Evolutionary conservation across 148 eudicot species (phyloP).

Genomic region (Chenopodium album): DNA sequence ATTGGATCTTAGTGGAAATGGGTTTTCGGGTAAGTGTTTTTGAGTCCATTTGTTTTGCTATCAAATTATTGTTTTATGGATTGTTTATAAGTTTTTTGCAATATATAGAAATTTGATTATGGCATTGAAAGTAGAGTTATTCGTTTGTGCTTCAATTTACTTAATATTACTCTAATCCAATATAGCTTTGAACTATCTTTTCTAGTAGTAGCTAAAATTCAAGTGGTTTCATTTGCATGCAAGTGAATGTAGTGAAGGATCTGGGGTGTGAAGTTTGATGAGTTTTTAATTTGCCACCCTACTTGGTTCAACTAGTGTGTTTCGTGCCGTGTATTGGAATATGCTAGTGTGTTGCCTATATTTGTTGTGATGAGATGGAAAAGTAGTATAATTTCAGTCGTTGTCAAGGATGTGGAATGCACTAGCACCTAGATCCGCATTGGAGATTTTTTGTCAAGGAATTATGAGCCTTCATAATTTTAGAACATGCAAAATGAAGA

Average conservation of each 20-base stretch:
- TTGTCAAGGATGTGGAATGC: not conserved
- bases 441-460: not conserved
- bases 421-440: not conserved
- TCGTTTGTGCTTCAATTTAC: not conserved
- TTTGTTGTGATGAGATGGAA: not conserved
- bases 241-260: not conserved
- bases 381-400: not conserved
- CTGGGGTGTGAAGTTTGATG: slow-evolving; percentile 7
- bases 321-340: not conserved
- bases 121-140: not conserved
- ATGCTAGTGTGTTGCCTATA: not conserved
- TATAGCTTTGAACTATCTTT: not conserved
- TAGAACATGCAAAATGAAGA: not conserved
- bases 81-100: not conserved
- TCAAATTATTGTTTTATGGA: not conserved
- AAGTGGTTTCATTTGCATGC: not conserved
- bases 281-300: not conserved
- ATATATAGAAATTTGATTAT: not conserved
- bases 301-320: not conserved
- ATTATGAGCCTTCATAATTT: not conserved
- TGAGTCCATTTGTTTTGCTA: not conserved
- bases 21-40: slow-evolving; percentile 69
- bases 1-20: slow-evolving; percentile 85
- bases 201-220: not conserved
- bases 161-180: not conserved